Percentiles rank a stretch among this genome's conserved stretches.
Conservation (phyloP, 331 rosid species). For the Telfairia occidentalis region DNA sequence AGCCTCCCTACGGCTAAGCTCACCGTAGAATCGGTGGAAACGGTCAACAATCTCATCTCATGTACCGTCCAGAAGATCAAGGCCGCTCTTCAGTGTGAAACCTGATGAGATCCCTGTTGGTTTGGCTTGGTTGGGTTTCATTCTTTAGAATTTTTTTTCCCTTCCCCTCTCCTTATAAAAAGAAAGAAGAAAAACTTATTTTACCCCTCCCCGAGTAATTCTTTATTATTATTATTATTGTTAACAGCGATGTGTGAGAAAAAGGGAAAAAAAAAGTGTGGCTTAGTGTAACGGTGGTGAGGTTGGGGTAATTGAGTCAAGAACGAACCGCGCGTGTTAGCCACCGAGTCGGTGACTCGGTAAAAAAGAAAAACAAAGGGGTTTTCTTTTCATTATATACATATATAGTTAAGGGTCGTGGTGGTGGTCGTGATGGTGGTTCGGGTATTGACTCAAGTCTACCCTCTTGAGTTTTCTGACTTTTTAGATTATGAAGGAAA, state of each 20-base stretch:
- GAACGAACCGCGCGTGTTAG: conserved; percentile 72
- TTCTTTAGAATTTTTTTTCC: neutral
- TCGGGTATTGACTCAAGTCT: conserved; percentile 88
- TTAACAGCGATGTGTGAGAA: neutral
- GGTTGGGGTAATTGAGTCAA: conserved; percentile 67
- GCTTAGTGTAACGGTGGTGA: neutral
- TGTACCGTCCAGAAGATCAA: conserved; percentile 63
- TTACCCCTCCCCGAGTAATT: conserved; percentile 1
- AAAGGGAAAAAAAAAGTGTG: neutral
- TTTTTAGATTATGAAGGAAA: neutral
- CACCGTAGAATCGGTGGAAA: conserved; percentile 52
- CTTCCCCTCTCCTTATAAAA: neutral
- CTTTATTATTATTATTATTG: neutral
- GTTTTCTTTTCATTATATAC: neutral
- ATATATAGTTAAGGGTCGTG: neutral
- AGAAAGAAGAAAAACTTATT: neutral
- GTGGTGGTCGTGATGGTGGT: conserved; percentile 5
- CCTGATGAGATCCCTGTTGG: neutral
- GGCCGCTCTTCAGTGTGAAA: conserved; percentile 40
- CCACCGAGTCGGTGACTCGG: neutral
- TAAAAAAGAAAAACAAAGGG: neutral
- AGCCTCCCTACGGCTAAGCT: conserved; percentile 40
- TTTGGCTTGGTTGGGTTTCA: too few species aligned
- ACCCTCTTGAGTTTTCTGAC: neutral
- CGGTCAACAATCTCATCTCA: conserved; percentile 41